phyloP scores from a whole-genome alignment of 441 rosid genomes.

The Lepidium campestre region DNA sequence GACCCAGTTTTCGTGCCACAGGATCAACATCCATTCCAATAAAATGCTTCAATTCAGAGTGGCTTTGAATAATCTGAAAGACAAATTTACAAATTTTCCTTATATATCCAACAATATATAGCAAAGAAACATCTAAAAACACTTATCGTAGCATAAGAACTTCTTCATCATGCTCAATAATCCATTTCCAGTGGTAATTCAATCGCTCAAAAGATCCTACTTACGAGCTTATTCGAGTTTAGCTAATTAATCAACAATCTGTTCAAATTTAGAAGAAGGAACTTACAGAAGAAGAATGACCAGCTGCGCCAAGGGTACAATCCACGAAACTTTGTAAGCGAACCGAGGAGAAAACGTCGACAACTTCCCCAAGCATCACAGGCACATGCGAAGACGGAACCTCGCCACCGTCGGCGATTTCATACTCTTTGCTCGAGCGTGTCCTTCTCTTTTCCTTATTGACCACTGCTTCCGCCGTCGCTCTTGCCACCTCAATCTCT shows the following conservation, averaged over 20 bases:
- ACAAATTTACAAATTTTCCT: not conserved
- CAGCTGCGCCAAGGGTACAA: conserved; percentile 93
- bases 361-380: conserved; percentile 83
- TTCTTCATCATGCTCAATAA: not conserved
- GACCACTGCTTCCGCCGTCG: conserved; percentile 21
- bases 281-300: conserved; percentile 83
- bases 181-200: not conserved
- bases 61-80: conserved; percentile 62
- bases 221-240: not conserved
- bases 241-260: not conserved
- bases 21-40: conserved; percentile 96
- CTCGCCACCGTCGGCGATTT: conserved; percentile 22
- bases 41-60: conserved; percentile 57
- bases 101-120: not conserved
- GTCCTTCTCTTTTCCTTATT: conserved; percentile 72
- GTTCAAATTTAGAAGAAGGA: not conserved
- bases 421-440: conserved; percentile 66
- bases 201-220: not conserved
- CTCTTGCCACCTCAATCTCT: conserved; percentile 12
- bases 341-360: conserved; percentile 65
- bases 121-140: not conserved
- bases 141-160: not conserved
- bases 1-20: conserved; percentile 58
- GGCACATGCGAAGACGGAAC: conserved; percentile 54
- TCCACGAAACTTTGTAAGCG: conserved; percentile 61